These are phyloP conservation scores for Aspergillus bridgeri DNA, from an alignment of 495 filamentous ascomycete species.

Conservation along the genomic window DNA sequence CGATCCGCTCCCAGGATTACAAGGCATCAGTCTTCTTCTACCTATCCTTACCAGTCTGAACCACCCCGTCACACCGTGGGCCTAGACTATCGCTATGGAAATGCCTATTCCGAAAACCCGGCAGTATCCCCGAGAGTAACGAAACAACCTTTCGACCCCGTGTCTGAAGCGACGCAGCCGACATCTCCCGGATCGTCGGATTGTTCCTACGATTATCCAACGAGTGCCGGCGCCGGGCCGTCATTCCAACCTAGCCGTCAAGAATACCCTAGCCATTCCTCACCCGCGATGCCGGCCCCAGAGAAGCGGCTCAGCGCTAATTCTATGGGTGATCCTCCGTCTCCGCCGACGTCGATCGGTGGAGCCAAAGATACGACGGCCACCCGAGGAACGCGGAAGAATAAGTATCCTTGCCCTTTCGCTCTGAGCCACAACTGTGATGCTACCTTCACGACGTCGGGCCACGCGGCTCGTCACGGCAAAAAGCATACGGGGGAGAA, in stretches of 20 bases:
- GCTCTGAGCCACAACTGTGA: conserved; percentile 64
- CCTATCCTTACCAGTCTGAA: conserved; percentile 27
- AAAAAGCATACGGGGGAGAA: conserved; percentile 98
- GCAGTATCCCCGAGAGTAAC: conserved; percentile 23
- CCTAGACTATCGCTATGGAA: conserved; percentile 21
- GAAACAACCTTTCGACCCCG: conserved; percentile 27
- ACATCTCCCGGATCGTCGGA: conserved; percentile 37
- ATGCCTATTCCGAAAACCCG: conserved; percentile 28
- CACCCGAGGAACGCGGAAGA: conserved; percentile 34
- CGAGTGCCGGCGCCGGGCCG: conserved; percentile 21
- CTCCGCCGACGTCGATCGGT: conserved; percentile 23
- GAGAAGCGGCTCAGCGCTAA: conserved; percentile 27
- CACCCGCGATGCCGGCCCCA: conserved; percentile 15
- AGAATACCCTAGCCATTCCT: conserved; percentile 19
- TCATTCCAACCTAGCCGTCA: conserved; percentile 19
- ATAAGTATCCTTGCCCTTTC: conserved; percentile 56
- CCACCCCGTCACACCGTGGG: conserved; percentile 23
- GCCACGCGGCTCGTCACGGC: conserved; percentile 92
- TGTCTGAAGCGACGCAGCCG: conserved; percentile 29
- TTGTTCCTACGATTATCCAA: conserved; percentile 39
- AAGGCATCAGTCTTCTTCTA: conserved; percentile 29
- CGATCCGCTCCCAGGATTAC: conserved; percentile 38
- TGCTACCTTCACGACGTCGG: conserved; percentile 91
- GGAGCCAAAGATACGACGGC: conserved; percentile 19
- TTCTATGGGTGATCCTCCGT: conserved; percentile 26